Evolutionary conservation across 2,329 filamentous ascomycete species (phyloP).

Genomic region (Elsinoe necatrix): DNA sequence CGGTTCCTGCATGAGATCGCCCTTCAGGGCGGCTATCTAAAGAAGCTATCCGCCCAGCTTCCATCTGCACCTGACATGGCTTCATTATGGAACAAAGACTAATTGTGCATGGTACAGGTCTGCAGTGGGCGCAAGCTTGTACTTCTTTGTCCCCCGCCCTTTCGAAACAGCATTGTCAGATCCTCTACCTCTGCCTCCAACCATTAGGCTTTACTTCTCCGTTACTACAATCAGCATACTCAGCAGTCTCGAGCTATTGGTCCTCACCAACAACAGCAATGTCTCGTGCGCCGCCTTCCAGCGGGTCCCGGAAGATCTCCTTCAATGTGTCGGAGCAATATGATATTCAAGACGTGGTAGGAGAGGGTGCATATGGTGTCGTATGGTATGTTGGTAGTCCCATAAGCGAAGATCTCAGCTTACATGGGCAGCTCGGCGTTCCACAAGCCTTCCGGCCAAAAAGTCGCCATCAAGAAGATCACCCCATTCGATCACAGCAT

Average conservation of each 20-base stretch:
- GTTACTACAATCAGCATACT: constrained; percentile 7
- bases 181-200: constrained; percentile 13
- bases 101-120: not conserved
- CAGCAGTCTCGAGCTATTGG: constrained; percentile 11
- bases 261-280: constrained; percentile 17
- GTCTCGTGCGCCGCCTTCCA: constrained; percentile 29
- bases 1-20: not conserved
- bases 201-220: constrained; percentile 8
- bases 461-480: constrained; percentile 99
- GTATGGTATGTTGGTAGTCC: constrained; percentile 68
- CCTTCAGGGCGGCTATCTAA: constrained; percentile 4
- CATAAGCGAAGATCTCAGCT: constrained; percentile 1
- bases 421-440: constrained; percentile 68
- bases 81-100: constrained; percentile 13
- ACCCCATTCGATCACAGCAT: constrained; percentile 98
- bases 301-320: constrained; percentile 79
- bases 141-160: constrained; percentile 13
- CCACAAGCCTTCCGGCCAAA: constrained; percentile 95
- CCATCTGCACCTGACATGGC: constrained; percentile 8
- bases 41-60: constrained; percentile 5
- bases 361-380: constrained; percentile 95
- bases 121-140: constrained; percentile 3
- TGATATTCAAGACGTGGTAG: constrained; percentile 98
- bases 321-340: constrained; percentile 99
- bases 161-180: constrained; percentile 9